Percentiles rank a stretch among this genome's conserved stretches.
Evolutionary conservation across 2,329 filamentous ascomycete genomes (phyloP).

Genomic region (Colletotrichum ledebouriae): DNA sequence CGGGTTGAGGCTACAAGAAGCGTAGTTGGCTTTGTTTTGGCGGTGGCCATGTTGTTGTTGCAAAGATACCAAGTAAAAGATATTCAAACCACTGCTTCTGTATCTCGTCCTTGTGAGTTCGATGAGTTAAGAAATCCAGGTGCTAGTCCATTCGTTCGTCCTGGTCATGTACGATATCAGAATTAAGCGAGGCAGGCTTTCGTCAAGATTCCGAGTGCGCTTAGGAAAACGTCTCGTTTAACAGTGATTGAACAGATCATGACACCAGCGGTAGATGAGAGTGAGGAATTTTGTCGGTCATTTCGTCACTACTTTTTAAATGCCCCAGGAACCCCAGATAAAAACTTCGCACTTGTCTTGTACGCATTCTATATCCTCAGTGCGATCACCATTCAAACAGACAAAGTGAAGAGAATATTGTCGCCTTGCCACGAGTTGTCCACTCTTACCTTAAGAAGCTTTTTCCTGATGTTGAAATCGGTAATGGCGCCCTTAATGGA

Average conservation of each 20-base stretch:
- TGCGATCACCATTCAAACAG: not conserved
- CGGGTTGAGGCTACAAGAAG: not conserved
- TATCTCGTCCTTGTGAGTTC: not conserved
- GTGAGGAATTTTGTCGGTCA: not conserved
- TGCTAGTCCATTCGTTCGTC: not conserved
- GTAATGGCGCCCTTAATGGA: not conserved
- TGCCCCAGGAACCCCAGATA: not conserved
- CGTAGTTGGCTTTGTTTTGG: slow-evolving; percentile 1
- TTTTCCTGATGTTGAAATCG: slow-evolving; percentile 3
- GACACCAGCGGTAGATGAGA: not conserved
- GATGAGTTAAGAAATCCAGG: not conserved
- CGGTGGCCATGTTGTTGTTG: not conserved
- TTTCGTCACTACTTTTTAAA: not conserved
- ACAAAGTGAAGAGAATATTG: slow-evolving; percentile 2
- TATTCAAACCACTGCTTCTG: not conserved
- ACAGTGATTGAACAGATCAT: not conserved
- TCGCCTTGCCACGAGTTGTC: not conserved
- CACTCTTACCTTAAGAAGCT: not conserved
- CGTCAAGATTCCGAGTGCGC: fast-evolving
- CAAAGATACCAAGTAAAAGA: slow-evolving; percentile 3
- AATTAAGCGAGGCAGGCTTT: fast-evolving
- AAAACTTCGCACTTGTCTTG: not conserved
- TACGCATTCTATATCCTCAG: not conserved
- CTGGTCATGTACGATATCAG: fast-evolving
- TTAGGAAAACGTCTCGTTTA: not conserved